Evolutionary conservation across 208 protist genomes (phyloP), one percentile per base, ranked within the genome.

Genomic region (Acanthamoeba triangularis): DNA sequence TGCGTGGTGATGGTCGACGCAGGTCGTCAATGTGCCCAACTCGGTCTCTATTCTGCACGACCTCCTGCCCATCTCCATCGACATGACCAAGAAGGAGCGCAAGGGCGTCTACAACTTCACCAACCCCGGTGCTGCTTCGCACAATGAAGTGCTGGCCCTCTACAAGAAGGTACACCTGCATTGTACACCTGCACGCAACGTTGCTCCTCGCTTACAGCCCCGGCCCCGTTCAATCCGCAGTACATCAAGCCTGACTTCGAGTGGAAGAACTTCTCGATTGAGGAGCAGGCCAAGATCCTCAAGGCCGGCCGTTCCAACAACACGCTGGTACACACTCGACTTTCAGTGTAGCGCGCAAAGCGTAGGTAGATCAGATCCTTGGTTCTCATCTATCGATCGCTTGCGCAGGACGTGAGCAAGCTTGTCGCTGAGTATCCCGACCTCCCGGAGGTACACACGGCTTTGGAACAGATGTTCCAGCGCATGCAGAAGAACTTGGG

Each of bases 91-190:
- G 30, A 92, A 95, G 47, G 76, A 78, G 41, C 54, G 61, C 47
- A 84, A 91, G 49, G 98, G 98, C 67, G n/a, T 98, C 20, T 98
- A 96, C 63, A 98, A 98, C 80, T 98, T 98, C 69, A 95, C 94
- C 30, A 98, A 98, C 76, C 98, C 97, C 1, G 98, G 98, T 16
- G 95, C 88, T 23, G 96, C 98, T 47, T 96, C 95, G 20, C 98
- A 98, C 94, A 98, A 98, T 80, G 96, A 98, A 49, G 87, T 98
- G 23, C 85, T 98, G 11, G 85, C 98, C 25, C 80, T 98, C 3
- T 98, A 98, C 82, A 97, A 95, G 72, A 20, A 96, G 72, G 1
- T 96, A 78, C 28, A 14, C 35, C 69, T 95, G 7, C 49, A 54
- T 54, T 56, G 18, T 95, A 0, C 8, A 49, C 20, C 23, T 80